Evolutionary conservation across 208 protist species (phyloP), one percentile per base, ranked within the genome.

Genomic region (Phytomonas francai): DNA sequence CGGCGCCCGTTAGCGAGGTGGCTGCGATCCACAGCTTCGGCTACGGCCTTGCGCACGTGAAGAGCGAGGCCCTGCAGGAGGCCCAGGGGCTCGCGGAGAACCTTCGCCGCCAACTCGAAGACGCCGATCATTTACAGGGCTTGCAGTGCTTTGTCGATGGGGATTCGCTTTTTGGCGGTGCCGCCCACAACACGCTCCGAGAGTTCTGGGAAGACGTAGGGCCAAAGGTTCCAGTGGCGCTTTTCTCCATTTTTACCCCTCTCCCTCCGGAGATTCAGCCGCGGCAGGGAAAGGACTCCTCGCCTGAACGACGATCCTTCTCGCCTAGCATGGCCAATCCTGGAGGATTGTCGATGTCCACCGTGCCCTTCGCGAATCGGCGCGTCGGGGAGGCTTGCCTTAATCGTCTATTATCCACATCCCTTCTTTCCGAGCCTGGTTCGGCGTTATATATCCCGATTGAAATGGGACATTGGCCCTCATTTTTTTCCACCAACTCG

Each of bases 111-210:
- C 77, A 91, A 63, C 59, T 91, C 11, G 89, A 94, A 70, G 69
- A 81, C 27, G 73, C 84, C 0, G 84, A 94, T 68, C 68, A 63
- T 31, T 31, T 88, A 59, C 89, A 94, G 63, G 89, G 89, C 0
- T 39, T 89, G 19, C 86, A 94, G 68, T 84, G 72, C 67, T 94
- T 92, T 75, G 61, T 83, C 11, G 89, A 94, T 57, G 83, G 77
- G 5, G 86, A 92, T 71, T 86, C 84, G 30, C 67, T 85, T 63
- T 94, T 94, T 65, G 84, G 76, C 31, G 89, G 89, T 2, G 80
- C 78, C 0, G 86, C 86, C 49, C 76, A 75, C 33, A 90, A 91
- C 62, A 68, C 85, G 57, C 74, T 94, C 72, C 54, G 84, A 66
- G 72, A 83, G 39, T 75, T 92, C 25, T 85, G 79, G 80, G 84